Evolutionary conservation across 106 monocot genomes (phyloP).

Genomic region (Dendrobium catenatum): DNA sequence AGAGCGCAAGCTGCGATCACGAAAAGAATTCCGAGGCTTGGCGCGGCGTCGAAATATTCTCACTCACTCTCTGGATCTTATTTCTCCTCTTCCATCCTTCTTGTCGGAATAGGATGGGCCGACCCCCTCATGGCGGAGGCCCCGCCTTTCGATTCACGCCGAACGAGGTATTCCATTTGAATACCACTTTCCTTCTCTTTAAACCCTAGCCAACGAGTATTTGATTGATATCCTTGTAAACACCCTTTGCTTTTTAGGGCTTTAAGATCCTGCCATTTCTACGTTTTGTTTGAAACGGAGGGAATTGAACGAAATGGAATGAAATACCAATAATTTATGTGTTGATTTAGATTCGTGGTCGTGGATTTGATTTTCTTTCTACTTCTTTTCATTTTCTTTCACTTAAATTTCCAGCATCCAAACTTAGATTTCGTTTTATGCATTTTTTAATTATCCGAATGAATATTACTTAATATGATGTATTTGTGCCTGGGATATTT

Average conservation of each 20-base stretch:
- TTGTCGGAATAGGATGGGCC: background rate
- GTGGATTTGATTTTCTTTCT: background rate
- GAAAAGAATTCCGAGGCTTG: too few relatives aligned
- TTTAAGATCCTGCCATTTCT: background rate
- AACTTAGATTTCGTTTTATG: too few relatives aligned
- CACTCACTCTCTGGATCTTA: background rate
- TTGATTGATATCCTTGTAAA: background rate
- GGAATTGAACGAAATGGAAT: background rate
- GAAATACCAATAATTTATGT: background rate
- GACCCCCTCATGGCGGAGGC: constrained; percentile 10
- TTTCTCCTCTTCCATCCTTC: background rate
- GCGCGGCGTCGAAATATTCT: too few relatives aligned
- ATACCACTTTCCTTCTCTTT: background rate
- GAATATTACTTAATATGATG: too few relatives aligned
- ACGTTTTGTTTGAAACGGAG: background rate
- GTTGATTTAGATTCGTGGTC: background rate
- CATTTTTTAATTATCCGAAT: too few relatives aligned
- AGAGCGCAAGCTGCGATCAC: too few relatives aligned
- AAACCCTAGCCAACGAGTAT: background rate
- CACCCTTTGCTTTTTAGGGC: background rate
- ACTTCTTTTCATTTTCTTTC: too few relatives aligned
- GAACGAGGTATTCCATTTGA: constrained; percentile 1
- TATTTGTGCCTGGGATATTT: too few relatives aligned
- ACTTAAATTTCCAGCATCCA: too few relatives aligned
- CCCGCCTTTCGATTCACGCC: constrained; percentile 9